These are phyloP conservation scores for Acanthamoeba healyi DNA, from an alignment of 208 protist species.

Conservation along the genomic window DNA sequence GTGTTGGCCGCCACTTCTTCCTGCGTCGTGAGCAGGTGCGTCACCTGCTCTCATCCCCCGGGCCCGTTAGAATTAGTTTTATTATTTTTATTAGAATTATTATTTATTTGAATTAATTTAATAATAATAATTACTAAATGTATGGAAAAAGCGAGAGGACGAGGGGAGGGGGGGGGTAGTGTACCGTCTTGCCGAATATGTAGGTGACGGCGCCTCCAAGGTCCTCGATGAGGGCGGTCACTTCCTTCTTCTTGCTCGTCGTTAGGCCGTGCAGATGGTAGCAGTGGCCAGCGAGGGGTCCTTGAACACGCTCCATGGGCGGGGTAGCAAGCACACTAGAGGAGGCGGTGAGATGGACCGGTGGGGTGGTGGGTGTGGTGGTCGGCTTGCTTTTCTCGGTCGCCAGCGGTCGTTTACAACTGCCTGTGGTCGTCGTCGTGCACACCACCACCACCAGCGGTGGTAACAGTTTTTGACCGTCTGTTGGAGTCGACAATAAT, in stretches of 20 bases:
- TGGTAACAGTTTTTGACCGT: no score
- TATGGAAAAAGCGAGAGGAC: background rate
- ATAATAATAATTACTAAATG: background rate
- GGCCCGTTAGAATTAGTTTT: background rate
- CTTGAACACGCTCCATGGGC: background rate
- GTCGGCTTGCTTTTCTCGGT: no score
- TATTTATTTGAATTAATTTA: background rate
- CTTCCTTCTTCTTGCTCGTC: background rate
- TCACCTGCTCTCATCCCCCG: slow-evolving; percentile 17
- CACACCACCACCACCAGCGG: no score
- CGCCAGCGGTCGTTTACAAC: no score
- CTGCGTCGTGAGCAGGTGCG: slow-evolving; percentile 39
- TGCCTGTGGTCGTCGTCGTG: no score
- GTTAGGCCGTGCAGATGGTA: slow-evolving; percentile 35
- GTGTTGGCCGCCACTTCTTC: background rate
- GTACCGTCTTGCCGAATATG: slow-evolving; percentile 70
- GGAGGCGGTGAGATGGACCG: no score
- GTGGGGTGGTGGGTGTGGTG: no score
- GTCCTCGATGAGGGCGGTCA: slow-evolving; percentile 22
- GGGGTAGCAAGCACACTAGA: no score
- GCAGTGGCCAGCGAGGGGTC: background rate
- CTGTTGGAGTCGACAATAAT: no score
- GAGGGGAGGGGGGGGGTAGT: background rate
- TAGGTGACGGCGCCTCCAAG: slow-evolving; percentile 25
- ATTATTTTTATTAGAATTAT: background rate